Conservation (phyloP, 2,329 filamentous ascomycete genomes). For the Sporothrix curviconia region DNA sequence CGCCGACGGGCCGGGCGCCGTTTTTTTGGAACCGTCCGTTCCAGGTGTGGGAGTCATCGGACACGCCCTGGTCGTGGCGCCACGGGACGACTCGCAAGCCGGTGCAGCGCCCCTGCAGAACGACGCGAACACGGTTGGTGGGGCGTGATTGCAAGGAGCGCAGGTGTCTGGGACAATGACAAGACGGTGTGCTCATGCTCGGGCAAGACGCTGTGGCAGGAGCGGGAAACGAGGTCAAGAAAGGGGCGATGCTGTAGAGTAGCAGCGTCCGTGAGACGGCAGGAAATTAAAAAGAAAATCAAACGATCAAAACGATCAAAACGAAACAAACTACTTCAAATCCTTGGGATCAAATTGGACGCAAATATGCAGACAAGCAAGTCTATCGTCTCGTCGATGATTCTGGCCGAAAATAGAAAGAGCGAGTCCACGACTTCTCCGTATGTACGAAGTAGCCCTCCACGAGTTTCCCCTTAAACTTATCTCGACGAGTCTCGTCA, state of each 20-base stretch:
- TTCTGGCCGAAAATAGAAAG: too few species aligned
- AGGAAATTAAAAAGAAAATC: not conserved
- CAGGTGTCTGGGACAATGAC: constrained; percentile 98
- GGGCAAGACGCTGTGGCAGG: constrained; percentile 97
- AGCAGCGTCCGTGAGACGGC: not conserved
- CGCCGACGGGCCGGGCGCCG: constrained; percentile 66
- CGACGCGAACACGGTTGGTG: constrained; percentile 79
- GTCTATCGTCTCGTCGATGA: too few species aligned
- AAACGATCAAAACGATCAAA: not conserved
- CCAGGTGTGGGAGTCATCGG: constrained; percentile 95
- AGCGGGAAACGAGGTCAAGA: constrained; percentile 82
- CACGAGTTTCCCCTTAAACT: too few species aligned
- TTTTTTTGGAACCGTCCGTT: constrained; percentile 77
- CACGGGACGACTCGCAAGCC: constrained; percentile 44
- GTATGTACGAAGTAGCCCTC: too few species aligned
- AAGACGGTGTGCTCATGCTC: constrained; percentile 98
- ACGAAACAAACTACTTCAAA: not conserved
- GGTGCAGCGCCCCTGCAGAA: constrained; percentile 56
- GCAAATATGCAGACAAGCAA: too few species aligned
- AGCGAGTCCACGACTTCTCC: too few species aligned
- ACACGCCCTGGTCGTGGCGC: constrained; percentile 80
- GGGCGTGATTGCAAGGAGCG: constrained; percentile 89
- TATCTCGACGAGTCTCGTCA: too few species aligned
- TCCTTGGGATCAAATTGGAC: too few species aligned
- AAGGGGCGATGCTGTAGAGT: constrained; percentile 75